Conservation (phyloP, 768 basidiomycete genomes). For the Sarcodon aspratus region DNA sequence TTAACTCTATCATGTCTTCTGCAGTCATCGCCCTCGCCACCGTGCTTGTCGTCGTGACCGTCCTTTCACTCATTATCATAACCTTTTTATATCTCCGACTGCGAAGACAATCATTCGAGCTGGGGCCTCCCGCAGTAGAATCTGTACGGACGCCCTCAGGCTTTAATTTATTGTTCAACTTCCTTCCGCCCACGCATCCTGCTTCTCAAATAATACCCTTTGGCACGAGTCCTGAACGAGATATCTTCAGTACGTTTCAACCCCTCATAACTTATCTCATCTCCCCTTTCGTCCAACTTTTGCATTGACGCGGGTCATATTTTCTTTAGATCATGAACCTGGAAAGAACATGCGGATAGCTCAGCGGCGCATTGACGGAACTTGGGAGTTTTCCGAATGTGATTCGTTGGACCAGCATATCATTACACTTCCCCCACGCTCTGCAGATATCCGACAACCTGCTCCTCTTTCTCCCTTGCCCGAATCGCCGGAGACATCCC, state of each 20-base stretch:
- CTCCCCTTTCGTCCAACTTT: not conserved
- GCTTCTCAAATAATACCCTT: not conserved
- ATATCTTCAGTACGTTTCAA: not conserved
- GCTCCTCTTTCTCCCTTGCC: not conserved
- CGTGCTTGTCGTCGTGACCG: not conserved
- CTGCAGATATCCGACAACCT: not conserved
- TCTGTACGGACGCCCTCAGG: not conserved
- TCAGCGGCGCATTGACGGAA: conserved; percentile 37
- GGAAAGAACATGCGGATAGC: conserved; percentile 51
- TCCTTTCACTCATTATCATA: not conserved
- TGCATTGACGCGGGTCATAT: not conserved
- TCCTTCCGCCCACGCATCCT: not conserved
- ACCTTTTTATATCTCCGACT: not conserved
- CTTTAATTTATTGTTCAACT: not conserved
- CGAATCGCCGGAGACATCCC: not conserved
- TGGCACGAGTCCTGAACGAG: not conserved
- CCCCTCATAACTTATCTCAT: not conserved
- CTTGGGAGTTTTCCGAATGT: conserved; percentile 38
- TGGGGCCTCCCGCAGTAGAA: not conserved
- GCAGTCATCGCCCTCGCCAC: not conserved
- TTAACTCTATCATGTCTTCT: not conserved
- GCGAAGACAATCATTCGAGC: not conserved
- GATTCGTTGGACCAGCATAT: not conserved
- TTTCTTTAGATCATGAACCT: conserved; percentile 32
- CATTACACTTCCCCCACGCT: not conserved